phyloP scores from a whole-genome alignment of 345 rosid genomes.

The Eutrema heterophyllum region DNA sequence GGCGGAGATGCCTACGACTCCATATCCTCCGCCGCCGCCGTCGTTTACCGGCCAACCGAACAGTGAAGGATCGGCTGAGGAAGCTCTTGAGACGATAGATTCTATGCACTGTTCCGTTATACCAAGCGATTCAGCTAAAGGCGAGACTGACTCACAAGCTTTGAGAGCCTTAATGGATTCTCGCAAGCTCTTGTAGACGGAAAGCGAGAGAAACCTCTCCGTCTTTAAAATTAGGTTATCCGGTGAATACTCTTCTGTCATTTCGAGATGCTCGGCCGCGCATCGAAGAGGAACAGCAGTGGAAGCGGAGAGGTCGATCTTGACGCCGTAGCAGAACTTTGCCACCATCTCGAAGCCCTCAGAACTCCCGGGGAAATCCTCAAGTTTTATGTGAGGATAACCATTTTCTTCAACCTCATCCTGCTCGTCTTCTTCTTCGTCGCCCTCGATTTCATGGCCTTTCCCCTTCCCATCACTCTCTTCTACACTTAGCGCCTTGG shows the following conservation, averaged over 20 bases:
- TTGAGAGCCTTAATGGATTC: constrained; percentile 73
- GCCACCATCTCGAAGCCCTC: constrained; percentile 82
- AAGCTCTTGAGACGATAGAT: constrained; percentile 57
- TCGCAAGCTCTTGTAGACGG: constrained; percentile 59
- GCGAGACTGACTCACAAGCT: constrained; percentile 61
- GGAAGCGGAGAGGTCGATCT: constrained; percentile 62
- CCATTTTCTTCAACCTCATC: constrained; percentile 36
- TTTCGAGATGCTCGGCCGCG: constrained; percentile 81
- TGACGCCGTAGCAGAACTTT: constrained; percentile 95
- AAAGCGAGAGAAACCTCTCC: constrained; percentile 61
- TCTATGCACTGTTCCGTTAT: constrained; percentile 63
- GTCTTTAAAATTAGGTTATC: constrained; percentile 71
- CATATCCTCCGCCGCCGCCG: constrained; percentile 24
- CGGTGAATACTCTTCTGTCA: constrained; percentile 80
- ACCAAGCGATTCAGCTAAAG: constrained; percentile 52
- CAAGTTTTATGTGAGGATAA: constrained; percentile 47
- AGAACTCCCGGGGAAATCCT: constrained; percentile 87
- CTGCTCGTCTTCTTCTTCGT: constrained; percentile 21
- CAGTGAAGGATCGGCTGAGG: constrained; percentile 60
- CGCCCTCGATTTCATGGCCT: constrained; percentile 21
- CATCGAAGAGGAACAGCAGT: constrained; percentile 77
- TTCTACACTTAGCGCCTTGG: constrained; percentile 3
- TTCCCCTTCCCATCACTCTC: constrained; percentile 16
- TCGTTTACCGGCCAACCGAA: constrained; percentile 95
- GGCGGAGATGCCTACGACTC: neutral